Evolutionary conservation across 352 stramenopile species (phyloP).

Genomic region (Pythium graminicola): DNA sequence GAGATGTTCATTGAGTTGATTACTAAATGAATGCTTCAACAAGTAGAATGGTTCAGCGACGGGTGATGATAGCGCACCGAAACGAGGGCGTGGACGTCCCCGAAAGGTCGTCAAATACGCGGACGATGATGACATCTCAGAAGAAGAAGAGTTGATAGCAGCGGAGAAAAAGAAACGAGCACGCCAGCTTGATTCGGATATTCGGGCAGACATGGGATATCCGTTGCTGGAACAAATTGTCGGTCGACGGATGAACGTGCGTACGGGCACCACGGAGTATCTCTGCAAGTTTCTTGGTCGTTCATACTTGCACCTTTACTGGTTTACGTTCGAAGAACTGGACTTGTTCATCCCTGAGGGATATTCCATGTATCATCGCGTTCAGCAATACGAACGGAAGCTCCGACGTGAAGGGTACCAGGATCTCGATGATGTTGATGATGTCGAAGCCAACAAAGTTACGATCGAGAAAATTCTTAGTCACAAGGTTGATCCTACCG

Average conservation of each 20-base stretch:
- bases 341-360: slow-evolving; percentile 79
- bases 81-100: slow-evolving; percentile 26
- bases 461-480: slow-evolving; percentile 86
- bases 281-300: slow-evolving; percentile 83
- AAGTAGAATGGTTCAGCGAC: background rate
- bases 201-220: slow-evolving; percentile 41
- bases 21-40: background rate
- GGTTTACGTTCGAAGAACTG: slow-evolving; percentile 83
- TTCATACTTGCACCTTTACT: slow-evolving; percentile 85
- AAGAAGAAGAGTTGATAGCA: slow-evolving; percentile 48
- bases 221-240: slow-evolving; percentile 78
- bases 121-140: slow-evolving; percentile 58
- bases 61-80: background rate
- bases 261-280: slow-evolving; percentile 68
- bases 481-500: slow-evolving; percentile 73
- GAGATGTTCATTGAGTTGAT: background rate
- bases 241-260: slow-evolving; percentile 71
- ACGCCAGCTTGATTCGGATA: slow-evolving; percentile 74
- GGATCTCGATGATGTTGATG: slow-evolving; percentile 81
- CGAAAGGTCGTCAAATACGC: slow-evolving; percentile 76
- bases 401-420: slow-evolving; percentile 74
- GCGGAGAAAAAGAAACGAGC: slow-evolving; percentile 63
- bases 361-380: slow-evolving; percentile 81
- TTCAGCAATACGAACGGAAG: slow-evolving; percentile 83
- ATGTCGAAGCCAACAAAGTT: slow-evolving; percentile 81